Evolutionary conservation across 169 alveolate genomes (phyloP).

Genomic region (Cryptosporidium ubiquitum): DNA sequence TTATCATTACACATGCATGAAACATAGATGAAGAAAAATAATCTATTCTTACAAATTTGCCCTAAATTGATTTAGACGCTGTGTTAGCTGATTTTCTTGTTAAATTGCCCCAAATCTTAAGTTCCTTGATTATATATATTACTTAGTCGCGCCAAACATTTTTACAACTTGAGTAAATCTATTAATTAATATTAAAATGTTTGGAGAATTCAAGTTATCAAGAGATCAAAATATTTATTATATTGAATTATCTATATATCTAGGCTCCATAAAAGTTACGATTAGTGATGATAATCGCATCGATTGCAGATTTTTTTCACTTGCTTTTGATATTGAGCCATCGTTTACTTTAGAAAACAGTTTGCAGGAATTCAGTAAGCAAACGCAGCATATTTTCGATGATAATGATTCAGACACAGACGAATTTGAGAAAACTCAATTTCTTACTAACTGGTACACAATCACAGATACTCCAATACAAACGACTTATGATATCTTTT

Average conservation of each 20-base stretch:
- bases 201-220: not conserved
- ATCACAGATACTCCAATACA: not conserved
- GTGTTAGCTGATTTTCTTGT: not conserved
- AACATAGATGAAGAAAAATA: not conserved
- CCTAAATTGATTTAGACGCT: not conserved
- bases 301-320: conserved; percentile 8
- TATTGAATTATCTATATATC: conserved; percentile 14
- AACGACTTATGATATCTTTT: conserved; percentile 19
- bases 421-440: conserved; percentile 6
- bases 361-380: not conserved
- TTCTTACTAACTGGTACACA: conserved; percentile 39
- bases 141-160: not conserved
- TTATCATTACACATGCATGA: not conserved
- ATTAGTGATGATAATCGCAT: conserved; percentile 13
- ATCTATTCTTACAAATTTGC: too few species aligned
- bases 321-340: conserved; percentile 46
- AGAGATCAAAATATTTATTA: not conserved
- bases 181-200: not conserved
- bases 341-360: conserved; percentile 4
- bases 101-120: not conserved
- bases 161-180: not conserved
- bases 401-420: conserved; percentile 31
- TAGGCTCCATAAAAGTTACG: conserved; percentile 28
- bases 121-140: not conserved
- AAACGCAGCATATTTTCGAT: not conserved